Base-by-base conservation (phyloP, 1,139 yeast genomes). In the Suhomyces bokatorum region DNA sequence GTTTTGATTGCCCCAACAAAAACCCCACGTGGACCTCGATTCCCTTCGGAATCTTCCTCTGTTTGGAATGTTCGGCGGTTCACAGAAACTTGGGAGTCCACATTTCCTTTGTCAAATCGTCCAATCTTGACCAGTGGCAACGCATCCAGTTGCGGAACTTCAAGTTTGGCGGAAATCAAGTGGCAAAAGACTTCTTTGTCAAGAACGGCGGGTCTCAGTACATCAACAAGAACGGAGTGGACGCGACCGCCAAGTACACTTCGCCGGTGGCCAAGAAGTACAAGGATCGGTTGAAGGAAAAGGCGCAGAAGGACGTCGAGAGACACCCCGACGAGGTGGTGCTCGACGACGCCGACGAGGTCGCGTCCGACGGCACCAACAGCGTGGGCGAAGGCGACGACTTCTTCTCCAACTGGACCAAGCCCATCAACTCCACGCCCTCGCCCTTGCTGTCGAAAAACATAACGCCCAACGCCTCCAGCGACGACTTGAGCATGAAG, bases 351-450 rank as follows among this genome's bases (percentile, higher is more conserved):
- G 70, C 75, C 26, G 76, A 72, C 42, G 79, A 72, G 39, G 56
- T 60, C 43, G 50, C 59, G 26, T 52, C 67, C 33, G 50, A 58
- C 6, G 58, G 73, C n/a, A 57, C 68, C 14, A 58, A 62, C 13
- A 58, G 75, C 12, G 70, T 70, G 39, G 72, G 72, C 36, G 72
- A 82, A 33, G 80, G 77, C 35, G 96, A 89, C 60, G 97, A 90
- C 64, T 93, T 93, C 65, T 93, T 95, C 68, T 78, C 95, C 45
- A 85, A 81, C 63, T 90, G 96, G 95, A 89, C 88, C 49, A 87
- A 88, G 60, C 93, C 95, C 22, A 67, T 80, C 41, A 62, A 63
- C 44, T 56, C 69, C 17, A 70, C 81, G 4, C 82, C 87, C 12
- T 80, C 87, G 11, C 80, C 82, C 12, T 62, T 80, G 47, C 69